Base-by-base conservation (phyloP, 768 basidiomycete species). In the Hypholoma sublateritium region DNA sequence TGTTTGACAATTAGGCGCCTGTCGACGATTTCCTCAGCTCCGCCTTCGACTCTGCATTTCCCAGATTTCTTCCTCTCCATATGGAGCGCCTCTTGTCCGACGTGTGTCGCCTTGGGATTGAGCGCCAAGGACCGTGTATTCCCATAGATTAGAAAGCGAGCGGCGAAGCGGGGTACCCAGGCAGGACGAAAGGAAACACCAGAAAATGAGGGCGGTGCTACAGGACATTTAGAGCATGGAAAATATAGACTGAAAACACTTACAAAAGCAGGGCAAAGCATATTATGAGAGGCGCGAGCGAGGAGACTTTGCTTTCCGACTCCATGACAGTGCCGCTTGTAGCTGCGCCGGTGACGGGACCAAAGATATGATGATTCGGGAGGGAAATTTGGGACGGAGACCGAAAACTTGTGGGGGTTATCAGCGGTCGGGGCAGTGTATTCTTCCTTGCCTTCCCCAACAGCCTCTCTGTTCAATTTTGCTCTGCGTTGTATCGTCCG, bases 111-210 rank as follows among this genome's bases (percentile, higher is more conserved):
- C 62, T 50, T 65, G 59, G n/a, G 62, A 63, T 50, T 69, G 71
- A 37, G 80, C 73, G 53, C 78, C 78, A 50, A 81, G 68, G 21
- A 77, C 62, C 28, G 71, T 57, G 56, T 75, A 74, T 44, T 80
- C 73, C 82, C 82, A 84, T 21, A 86, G 62, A 43, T 76, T 76
- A 32, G 74, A 72, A 21, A 84, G 59, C n/a, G 72, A 67, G 25
- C 69, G 71, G 46, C 77, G 70, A 37, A 85, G 69, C 4, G 83
- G 72, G 2, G 73, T 71, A 25, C 87, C 87, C 56, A 88, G 67
- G 71, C 87, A 87, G 6, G 86, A 88, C 34, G 86, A 86, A 49
- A 89, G 69, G 57, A 87, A 69, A 64, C 87, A 89, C 84, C 87
- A 87, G 41, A 78, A 77, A 6, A 88, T 64, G 25, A 80, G 73